Evolutionary conservation across 31 red algal species (phyloP), one percentile per base, ranked within the genome.

Genomic region (Odonthalia washingtoniensis): DNA sequence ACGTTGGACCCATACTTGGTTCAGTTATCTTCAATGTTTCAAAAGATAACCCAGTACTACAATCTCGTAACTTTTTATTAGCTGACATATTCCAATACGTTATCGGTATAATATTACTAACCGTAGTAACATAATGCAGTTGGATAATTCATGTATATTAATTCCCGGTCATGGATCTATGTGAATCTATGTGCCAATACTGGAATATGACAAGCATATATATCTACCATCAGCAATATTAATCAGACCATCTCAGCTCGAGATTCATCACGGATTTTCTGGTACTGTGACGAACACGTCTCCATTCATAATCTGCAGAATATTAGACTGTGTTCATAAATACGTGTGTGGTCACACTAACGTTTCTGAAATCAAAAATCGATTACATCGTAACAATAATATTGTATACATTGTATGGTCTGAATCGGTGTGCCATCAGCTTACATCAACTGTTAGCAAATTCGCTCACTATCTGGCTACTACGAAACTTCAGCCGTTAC

Each of bases 51-150:
- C n/a, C n/a, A n/a, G n/a, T n/a, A n/a, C n/a, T n/a, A n/a, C n/a
- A n/a, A n/a, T n/a, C 81, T 3, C 12, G 86, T 46, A n/a, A 46
- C 80, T 76, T 63, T 1, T 3, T 89, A 16, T 65, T 81, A 57
- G 76, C 80, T 43, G 75, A 35, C 9, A 52, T 40, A 3, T 72
- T 38, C 37, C 86, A 89, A 44, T 89, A 57, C 52, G 60, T 89
- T 24, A 45, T 89, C 61, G 86, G 60, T 40, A 61, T 18, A 80
- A 81, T 45, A 14, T 89, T 1, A 80, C 46, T 28, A 61, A 24
- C 18, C 41, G 60, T 39, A 65, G 86, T 43, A 73, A 81, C 38
- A 78, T n/a, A n/a, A n/a, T n/a, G n/a, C n/a, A n/a, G n/a, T n/a
- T n/a, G 12, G 49, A 57, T 14, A 9, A 57, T 57, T 14, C 9